Percentiles rank a stretch among this genome's conserved stretches.
Evolutionary conservation across 2,329 filamentous ascomycete genomes (phyloP).

Genomic region (Neofusicoccum sp.): DNA sequence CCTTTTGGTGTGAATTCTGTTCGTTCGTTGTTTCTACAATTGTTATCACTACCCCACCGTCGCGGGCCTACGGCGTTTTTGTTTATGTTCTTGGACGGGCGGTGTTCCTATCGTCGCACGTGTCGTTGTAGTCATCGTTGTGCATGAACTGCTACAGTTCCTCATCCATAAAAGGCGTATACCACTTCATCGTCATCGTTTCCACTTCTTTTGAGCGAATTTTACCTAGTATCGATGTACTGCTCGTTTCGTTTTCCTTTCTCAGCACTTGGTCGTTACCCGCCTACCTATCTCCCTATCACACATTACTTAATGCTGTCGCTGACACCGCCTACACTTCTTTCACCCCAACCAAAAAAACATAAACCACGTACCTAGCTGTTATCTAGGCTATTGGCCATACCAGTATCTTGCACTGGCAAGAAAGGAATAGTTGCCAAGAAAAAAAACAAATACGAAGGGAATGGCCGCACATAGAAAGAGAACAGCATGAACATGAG

Average conservation of each 20-base stretch:
- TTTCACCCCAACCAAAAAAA: too few relatives aligned
- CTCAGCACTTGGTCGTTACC: conserved; percentile 2
- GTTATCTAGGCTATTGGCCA: too few relatives aligned
- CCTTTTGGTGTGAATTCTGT: conserved; percentile 11
- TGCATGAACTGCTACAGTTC: conserved; percentile 16
- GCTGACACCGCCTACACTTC: neutral
- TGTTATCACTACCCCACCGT: conserved; percentile 12
- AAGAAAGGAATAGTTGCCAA: too few relatives aligned
- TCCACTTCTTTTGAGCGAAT: neutral
- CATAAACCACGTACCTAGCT: too few relatives aligned
- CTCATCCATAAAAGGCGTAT: conserved; percentile 14
- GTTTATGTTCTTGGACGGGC: neutral
- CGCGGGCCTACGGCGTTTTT: conserved; percentile 6
- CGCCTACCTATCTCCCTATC: neutral
- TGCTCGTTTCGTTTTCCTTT: neutral
- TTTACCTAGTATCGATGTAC: neutral
- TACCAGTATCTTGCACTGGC: too few relatives aligned
- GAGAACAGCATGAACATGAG: too few relatives aligned
- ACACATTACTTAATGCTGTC: conserved; percentile 14
- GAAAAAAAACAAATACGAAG: too few relatives aligned
- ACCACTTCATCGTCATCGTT: neutral
- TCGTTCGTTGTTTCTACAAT: conserved; percentile 12
- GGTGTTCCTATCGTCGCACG: neutral
- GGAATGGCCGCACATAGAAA: too few relatives aligned
- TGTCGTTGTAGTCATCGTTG: neutral